Base-by-base conservation (phyloP, 139 green algal genomes). In the Chlorella sp. region DNA sequence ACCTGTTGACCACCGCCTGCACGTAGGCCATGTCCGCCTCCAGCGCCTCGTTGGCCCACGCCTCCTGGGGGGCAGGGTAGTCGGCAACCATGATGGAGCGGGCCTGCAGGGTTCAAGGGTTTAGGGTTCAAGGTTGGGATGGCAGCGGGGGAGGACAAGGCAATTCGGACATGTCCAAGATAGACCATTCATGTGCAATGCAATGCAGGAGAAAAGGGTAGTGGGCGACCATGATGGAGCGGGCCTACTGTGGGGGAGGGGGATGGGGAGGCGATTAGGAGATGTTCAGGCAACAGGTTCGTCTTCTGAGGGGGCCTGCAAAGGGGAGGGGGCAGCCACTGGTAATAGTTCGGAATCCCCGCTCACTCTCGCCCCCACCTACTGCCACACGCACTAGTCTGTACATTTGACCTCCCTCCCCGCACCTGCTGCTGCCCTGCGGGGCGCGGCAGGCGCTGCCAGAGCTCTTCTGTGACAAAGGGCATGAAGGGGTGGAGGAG, bases 401-500 rank as follows among this genome's bases (percentile, higher is more conserved):
- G 48, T 57, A 57, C n/a, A n/a, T 5, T 57, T 57, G 48, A 57
- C 5, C n/a, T 71, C 7, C 64, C 64, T 2, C 64, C 12, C n/a
- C 75, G 15, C 75, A 81, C 75, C 75, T 85, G 84, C 66, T 81
- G 28, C 84, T 81, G 84, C 36, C 84, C 84, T 40, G 64, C 66
- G 30, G 66, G 76, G 37, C 91, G 84, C 40, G 95, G 97, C 81
- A 99, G 93, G 34, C 96, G 92, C 84, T 88, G 84, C 95, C 96
- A 98, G n/a, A 97, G 90, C 89, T 97, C 94, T 89, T 98, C 96
- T 5, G 94, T 98, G 53, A 97, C 89, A 42, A 96, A 98, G 16
- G 95, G 95, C 95, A 98, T 97, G 86, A 97, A 94, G 76, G 95
- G 95, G 90, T 98, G 96, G n/a, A 95, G 89, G 57, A 99, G 88